Percentiles rank a stretch among this genome's conserved stretches.
These are phyloP conservation scores for Rhytidiadelphus loreus DNA, from an alignment of 225 moss, liverwort and hornwort species.

Conservation along the genomic window DNA sequence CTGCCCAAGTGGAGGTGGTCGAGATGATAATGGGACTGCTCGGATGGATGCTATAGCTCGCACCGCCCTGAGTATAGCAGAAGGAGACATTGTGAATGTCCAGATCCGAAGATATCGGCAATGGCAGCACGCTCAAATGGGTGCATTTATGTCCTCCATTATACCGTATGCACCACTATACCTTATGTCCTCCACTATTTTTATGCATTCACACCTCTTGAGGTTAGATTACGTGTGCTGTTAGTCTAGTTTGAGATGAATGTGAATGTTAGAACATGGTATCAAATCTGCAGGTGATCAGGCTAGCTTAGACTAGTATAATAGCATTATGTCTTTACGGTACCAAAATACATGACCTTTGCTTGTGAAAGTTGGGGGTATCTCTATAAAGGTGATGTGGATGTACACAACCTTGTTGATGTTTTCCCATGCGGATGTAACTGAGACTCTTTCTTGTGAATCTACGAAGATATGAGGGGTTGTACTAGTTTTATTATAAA, in stretches of 20 bases:
- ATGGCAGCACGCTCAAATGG: constrained; percentile 92
- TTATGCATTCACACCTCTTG: not conserved
- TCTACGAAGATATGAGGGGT: not conserved
- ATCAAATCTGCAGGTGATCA: not conserved
- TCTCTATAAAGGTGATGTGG: not conserved
- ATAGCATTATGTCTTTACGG: not conserved
- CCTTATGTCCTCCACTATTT: constrained; percentile 37
- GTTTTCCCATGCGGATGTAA: not conserved
- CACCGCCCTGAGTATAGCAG: constrained; percentile 80
- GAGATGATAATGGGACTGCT: constrained; percentile 56
- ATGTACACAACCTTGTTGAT: not conserved
- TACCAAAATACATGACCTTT: not conserved
- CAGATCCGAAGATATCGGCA: constrained; percentile 83
- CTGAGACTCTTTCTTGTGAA: not conserved
- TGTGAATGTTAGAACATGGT: not conserved
- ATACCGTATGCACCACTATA: constrained; percentile 77
- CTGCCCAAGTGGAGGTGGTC: constrained; percentile 41
- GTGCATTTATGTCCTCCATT: constrained; percentile 83
- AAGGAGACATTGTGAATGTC: constrained; percentile 91
- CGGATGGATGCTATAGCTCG: constrained; percentile 82
- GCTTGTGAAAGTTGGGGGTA: not conserved
- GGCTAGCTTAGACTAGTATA: not conserved
- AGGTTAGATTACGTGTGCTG: not conserved
- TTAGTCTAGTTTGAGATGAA: not conserved
- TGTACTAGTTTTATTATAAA: not conserved